Conservation (phyloP, 2,329 filamentous ascomycete species). For the Arachnopeziza araneosa region DNA sequence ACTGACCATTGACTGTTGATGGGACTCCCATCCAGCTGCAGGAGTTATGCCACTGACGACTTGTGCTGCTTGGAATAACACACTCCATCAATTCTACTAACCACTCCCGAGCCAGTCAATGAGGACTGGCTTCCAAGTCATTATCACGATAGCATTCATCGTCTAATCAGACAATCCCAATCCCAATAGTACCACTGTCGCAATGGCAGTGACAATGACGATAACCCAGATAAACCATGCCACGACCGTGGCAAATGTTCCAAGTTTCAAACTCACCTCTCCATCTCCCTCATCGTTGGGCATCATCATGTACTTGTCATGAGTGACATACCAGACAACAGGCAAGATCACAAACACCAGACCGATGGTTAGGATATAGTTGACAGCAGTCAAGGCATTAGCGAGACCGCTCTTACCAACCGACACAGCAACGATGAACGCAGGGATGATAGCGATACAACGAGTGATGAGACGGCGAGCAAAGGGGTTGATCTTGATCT, state of each 20-base stretch:
- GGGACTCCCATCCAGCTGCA: no score
- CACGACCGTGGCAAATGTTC: neutral
- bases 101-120: neutral
- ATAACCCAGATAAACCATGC: constrained; percentile 5
- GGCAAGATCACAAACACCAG: constrained; percentile 5
- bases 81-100: neutral
- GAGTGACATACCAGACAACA: constrained; percentile 2
- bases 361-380: constrained; percentile 2
- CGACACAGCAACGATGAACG: constrained; percentile 1
- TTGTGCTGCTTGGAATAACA: no score
- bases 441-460: constrained; percentile 6
- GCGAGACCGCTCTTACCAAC: constrained; percentile 1
- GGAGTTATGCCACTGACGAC: no score
- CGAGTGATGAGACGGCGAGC: constrained; percentile 1
- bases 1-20: no score
- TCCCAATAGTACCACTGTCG: constrained; percentile 1
- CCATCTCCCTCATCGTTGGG: constrained; percentile 1
- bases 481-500: constrained; percentile 4
- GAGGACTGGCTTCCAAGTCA: neutral
- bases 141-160: neutral
- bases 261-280: constrained; percentile 1
- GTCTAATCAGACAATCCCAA: constrained; percentile 3
- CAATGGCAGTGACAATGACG: constrained; percentile 3
- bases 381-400: constrained; percentile 2
- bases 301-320: constrained; percentile 5